phyloP scores from a whole-genome alignment of 257 asterid genomes.

The Plantago ovata region DNA sequence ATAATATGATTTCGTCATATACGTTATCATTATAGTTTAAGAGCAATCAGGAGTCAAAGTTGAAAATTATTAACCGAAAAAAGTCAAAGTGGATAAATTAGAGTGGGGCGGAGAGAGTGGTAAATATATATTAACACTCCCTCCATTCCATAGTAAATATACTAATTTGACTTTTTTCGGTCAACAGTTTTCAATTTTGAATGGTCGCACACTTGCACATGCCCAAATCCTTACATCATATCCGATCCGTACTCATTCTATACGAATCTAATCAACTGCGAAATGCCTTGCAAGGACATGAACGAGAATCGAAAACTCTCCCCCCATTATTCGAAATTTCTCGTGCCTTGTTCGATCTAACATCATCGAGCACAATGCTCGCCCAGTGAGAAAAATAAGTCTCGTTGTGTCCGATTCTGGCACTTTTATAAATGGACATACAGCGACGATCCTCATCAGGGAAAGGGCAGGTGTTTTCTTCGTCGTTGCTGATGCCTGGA shows the following conservation, averaged over 20 bases:
- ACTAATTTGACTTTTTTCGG: too few species aligned
- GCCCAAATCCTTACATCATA: background rate
- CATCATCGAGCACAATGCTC: constrained; percentile 34
- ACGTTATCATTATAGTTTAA: too few species aligned
- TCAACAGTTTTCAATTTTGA: too few species aligned
- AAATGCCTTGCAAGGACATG: constrained; percentile 25
- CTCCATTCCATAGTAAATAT: too few species aligned
- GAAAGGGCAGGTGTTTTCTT: constrained; percentile 35
- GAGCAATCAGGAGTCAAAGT: too few species aligned
- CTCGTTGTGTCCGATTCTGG: constrained; percentile 47
- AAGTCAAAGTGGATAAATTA: too few species aligned
- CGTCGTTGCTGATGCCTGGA: constrained; percentile 38
- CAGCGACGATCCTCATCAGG: constrained; percentile 58
- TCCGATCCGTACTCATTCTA: background rate
- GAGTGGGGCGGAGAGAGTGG: too few species aligned
- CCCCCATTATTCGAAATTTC: constrained; percentile 9
- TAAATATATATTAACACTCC: too few species aligned
- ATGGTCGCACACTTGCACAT: too few species aligned
- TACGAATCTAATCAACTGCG: background rate
- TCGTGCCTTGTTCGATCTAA: constrained; percentile 28
- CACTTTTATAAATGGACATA: constrained; percentile 50
- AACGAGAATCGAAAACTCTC: constrained; percentile 7
- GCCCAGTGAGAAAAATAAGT: constrained; percentile 60
- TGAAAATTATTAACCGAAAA: too few species aligned
- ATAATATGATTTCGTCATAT: too few species aligned